Evolutionary conservation across 1,139 yeast species (phyloP), one percentile per base, ranked within the genome.

Genomic region (Candida tunisiensis): DNA sequence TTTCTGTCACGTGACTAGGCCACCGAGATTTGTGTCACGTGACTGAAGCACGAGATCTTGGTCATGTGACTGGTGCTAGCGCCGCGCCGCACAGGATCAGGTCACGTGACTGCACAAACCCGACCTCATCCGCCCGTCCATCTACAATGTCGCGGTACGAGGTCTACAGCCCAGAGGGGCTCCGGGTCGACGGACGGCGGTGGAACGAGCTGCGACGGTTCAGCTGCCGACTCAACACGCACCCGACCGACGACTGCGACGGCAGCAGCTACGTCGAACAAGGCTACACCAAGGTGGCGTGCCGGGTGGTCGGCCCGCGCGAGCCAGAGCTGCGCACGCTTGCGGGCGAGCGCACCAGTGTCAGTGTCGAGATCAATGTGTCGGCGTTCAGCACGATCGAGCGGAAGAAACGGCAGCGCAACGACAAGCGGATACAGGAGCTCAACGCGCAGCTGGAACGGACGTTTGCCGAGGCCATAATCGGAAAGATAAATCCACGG

Each of bases 181-280:
- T 88, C 26, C 63, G 96, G 39, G 60, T 77, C 28, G 96, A 88
- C 44, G 98, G 98, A 3, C 69, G 98, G 45, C 64, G 98, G 40
- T 83, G 92, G 88, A 82, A 85, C 43, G 96, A 88, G 49, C 60
- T 85, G 27, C 71, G 96, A 30, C 64, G 74, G 22, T 80, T 88
- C 43, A 70, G 69, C 24, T 79, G 93, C 44, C 66, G 71, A 17
- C 69, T 80, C 34, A 80, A 82, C 43, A 82, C 95, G 1, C 95
- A 85, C 44, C 85, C 93, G 7, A 69, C 65, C 41, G n/a, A n/a
- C n/a, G 69, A 93, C 1, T 67, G 88, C 3, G 96, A 88, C 50
- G 98, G 98, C 4, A 83, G 95, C 2, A 73, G 95, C 2, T 78
- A 74, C 41, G 72, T 88, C 13, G 92, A 85, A 50, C 93, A 78